These are phyloP conservation scores for Juglanconis oblonga DNA, from an alignment of 2,329 filamentous ascomycete genomes.

Conservation along the genomic window DNA sequence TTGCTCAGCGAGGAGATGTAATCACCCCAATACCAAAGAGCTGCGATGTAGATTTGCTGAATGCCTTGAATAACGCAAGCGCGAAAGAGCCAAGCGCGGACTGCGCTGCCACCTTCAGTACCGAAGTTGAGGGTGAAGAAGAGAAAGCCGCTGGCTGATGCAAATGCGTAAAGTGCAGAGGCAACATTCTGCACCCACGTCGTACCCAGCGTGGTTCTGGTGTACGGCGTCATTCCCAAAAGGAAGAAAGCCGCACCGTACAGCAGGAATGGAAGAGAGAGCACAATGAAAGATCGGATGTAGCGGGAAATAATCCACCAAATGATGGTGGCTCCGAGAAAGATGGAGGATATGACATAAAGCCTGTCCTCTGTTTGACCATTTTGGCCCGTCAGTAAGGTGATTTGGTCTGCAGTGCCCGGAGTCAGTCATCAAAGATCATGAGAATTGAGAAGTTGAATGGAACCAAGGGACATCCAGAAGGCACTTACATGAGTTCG, in stretches of 20 bases:
- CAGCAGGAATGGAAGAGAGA: conserved; percentile 61
- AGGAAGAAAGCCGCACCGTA: conserved; percentile 63
- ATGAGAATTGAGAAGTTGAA: neutral
- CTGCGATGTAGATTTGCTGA: conserved; percentile 63
- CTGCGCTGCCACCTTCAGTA: conserved; percentile 55
- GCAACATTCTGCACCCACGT: conserved; percentile 55
- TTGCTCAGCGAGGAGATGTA: conserved; percentile 38
- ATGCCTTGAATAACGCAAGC: conserved; percentile 67
- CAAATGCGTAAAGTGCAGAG: conserved; percentile 59
- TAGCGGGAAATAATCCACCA: conserved; percentile 64
- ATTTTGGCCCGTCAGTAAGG: conserved; percentile 61
- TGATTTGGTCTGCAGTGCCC: conserved; percentile 51
- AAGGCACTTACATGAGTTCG: conserved; percentile 48
- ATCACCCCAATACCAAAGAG: conserved; percentile 65
- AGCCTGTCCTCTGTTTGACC: conserved; percentile 57
- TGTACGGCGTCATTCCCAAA: conserved; percentile 60
- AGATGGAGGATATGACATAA: conserved; percentile 59
- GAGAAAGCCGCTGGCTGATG: conserved; percentile 60
- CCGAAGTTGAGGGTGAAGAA: conserved; percentile 68
- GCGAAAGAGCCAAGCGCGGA: conserved; percentile 65
- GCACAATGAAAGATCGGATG: conserved; percentile 52
- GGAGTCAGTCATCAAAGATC: no score
- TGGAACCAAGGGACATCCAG: neutral
- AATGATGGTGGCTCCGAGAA: conserved; percentile 53
- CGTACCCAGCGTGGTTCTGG: conserved; percentile 32